phyloP scores from a whole-genome alignment of 768 basidiomycete genomes.

The Suillus fuscotomentosus region DNA sequence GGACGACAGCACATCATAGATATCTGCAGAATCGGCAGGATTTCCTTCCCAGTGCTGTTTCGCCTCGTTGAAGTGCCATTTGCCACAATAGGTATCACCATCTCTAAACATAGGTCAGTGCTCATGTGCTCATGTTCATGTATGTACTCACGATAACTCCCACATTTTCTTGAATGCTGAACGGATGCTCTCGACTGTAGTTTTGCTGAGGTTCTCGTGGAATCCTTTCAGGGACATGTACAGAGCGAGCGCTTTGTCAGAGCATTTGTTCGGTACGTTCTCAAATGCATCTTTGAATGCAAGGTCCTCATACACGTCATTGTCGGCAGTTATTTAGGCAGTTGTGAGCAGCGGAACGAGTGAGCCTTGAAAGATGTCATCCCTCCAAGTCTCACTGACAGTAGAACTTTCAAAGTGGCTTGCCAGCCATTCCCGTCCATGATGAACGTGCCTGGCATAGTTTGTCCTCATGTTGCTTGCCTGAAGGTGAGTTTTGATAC shows the following conservation, averaged over 20 bases:
- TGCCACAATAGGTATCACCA: slow-evolving; percentile 21
- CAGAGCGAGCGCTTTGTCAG: not conserved
- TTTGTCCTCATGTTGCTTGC: not conserved
- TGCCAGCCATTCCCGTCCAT: slow-evolving; percentile 1
- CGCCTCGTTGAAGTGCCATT: slow-evolving; percentile 24
- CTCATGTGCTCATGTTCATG: too few species aligned
- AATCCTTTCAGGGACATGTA: slow-evolving; percentile 5
- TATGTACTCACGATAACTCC: not conserved
- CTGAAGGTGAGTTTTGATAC: slow-evolving; percentile 4
- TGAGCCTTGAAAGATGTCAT: too few species aligned
- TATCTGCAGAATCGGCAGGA: slow-evolving; percentile 24
- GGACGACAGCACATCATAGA: slow-evolving; percentile 22
- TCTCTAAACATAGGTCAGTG: not conserved
- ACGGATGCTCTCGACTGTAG: not conserved
- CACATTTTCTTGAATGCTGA: slow-evolving; percentile 10
- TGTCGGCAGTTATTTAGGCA: not conserved
- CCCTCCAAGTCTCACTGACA: too few species aligned
- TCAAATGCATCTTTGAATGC: not conserved
- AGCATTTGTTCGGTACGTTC: not conserved
- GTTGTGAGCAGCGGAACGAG: too few species aligned
- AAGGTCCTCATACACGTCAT: not conserved
- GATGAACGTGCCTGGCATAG: slow-evolving; percentile 5
- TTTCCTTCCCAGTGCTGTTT: slow-evolving; percentile 26
- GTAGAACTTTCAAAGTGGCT: not conserved
- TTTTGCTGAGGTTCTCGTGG: not conserved